phyloP scores from a whole-genome alignment of 441 rosid species.

The Adansonia madagascariensis region DNA sequence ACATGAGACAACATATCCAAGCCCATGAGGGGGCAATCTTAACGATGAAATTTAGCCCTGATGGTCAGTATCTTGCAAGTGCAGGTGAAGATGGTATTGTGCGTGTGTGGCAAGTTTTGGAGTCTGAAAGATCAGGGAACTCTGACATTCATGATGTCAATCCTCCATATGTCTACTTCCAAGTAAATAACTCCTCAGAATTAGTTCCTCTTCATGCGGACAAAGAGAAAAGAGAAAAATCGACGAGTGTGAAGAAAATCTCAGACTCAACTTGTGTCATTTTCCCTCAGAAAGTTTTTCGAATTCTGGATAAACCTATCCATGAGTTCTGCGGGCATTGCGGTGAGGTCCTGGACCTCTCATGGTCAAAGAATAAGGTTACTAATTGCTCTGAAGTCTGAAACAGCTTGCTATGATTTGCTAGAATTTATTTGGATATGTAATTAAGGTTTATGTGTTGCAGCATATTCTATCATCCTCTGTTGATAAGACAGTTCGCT shows the following conservation, averaged over 20 bases:
- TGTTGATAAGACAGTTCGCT: slow-evolving; percentile 50
- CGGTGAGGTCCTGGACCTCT: slow-evolving; percentile 48
- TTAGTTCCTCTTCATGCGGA: slow-evolving; percentile 38
- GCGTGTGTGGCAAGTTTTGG: slow-evolving; percentile 52
- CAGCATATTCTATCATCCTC: slow-evolving; percentile 53
- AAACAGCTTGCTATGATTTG: slow-evolving; percentile 10
- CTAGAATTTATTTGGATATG: slow-evolving; percentile 19
- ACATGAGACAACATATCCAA: slow-evolving; percentile 44
- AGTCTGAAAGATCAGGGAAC: slow-evolving; percentile 39
- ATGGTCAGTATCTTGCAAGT: slow-evolving; percentile 53
- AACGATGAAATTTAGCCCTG: slow-evolving; percentile 55
- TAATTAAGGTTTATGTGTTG: slow-evolving; percentile 26
- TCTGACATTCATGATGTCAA: slow-evolving; percentile 32
- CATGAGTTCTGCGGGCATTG: slow-evolving; percentile 51
- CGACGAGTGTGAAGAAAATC: slow-evolving; percentile 33
- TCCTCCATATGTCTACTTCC: slow-evolving; percentile 46
- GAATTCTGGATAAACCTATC: slow-evolving; percentile 44
- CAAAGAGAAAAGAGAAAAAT: slow-evolving; percentile 41
- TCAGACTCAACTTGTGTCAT: slow-evolving; percentile 46
- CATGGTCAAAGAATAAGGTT: slow-evolving; percentile 53
- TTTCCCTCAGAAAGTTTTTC: slow-evolving; percentile 53
- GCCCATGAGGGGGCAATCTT: slow-evolving; percentile 50
- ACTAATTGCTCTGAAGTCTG: slow-evolving; percentile 23
- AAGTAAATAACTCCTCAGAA: slow-evolving; percentile 40
- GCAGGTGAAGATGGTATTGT: slow-evolving; percentile 54